Base-by-base conservation (phyloP, 306 rosid species). In the Sindora glabra region DNA sequence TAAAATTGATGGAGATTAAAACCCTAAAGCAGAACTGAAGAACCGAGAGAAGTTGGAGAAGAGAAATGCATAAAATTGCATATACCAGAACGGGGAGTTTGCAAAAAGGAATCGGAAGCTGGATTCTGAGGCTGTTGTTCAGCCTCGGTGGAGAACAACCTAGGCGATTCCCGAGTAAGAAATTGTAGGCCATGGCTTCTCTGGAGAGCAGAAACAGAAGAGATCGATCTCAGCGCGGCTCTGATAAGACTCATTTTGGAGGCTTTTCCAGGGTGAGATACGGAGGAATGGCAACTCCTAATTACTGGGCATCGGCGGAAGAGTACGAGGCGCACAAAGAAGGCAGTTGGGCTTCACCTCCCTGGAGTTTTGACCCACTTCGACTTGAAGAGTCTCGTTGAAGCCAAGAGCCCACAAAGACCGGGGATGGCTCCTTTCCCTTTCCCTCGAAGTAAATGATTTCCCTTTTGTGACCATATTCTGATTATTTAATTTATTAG, bases 131-230 rank as follows among this genome's bases (percentile, higher is more conserved):
- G 74, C 1, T 81, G 82, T 27, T 73, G 77, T 46, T 67, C 63
- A 2, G 83, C 67, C 45, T 78, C 89, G 42, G 96, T 76, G 13
- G 95, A 86, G 75, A 86, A 81, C 34, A 47, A 56, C 30, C 85
- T 65, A 36, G 45, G 26, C 22, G 72, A 50, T 32, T 72, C 50
- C 33, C 52, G 65, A 51, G 62, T 59, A 48, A 58, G 48, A 11
- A 47, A 34, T 16, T 76, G 62, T 46, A 57, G 30, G 27, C 66
- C 82, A 51, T 67, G 70, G 36, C 11, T 61, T 57, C 52, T 45
- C 47, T 65, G 56, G 0, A 29, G 12, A 8, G 72, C 40, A 47
- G 56, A 61, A 65, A 65, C 57, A 24, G 74, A 3, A 25, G 72
- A 65, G 48, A 29, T 74, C 6, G 84, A 79, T 65, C 74, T 69